These are phyloP conservation scores for Agaricus sinodeliciosus DNA, from an alignment of 768 basidiomycete species.

Conservation along the genomic window DNA sequence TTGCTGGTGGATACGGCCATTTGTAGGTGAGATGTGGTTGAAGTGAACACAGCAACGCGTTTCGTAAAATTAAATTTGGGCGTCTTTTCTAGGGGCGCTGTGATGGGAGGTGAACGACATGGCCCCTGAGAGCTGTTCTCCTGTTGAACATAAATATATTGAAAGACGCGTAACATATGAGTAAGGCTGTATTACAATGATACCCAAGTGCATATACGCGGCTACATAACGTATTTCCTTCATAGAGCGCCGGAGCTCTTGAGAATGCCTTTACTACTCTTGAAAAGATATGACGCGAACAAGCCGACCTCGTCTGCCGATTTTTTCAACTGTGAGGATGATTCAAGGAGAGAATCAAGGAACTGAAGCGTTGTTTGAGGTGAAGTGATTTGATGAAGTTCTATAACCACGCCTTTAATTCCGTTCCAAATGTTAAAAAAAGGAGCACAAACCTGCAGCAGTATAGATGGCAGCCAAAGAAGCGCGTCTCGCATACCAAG, in stretches of 20 bases:
- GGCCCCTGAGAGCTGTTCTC: too few relatives aligned
- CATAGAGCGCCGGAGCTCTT: conserved; percentile 51
- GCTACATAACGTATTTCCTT: background rate
- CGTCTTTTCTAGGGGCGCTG: too few relatives aligned
- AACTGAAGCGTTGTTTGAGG: conserved; percentile 61
- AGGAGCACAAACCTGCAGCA: conserved; percentile 45
- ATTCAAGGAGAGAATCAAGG: conserved; percentile 55
- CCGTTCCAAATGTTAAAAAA: background rate
- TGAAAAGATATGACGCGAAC: conserved; percentile 55
- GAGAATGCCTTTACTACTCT: conserved; percentile 67
- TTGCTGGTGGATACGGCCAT: too few relatives aligned
- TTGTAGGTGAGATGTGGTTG: too few relatives aligned
- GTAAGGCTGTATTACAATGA: too few relatives aligned
- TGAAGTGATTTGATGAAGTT: conserved; percentile 79
- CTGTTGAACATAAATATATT: too few relatives aligned
- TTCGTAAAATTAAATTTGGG: too few relatives aligned
- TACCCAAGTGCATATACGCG: background rate
- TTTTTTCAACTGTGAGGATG: conserved; percentile 36
- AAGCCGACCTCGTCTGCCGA: conserved; percentile 45
- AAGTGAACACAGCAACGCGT: too few relatives aligned
- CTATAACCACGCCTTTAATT: conserved; percentile 24
- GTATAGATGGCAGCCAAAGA: conserved; percentile 63
- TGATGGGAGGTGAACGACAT: too few relatives aligned
- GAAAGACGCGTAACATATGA: too few relatives aligned
- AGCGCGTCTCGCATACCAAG: conserved; percentile 68